Base-by-base conservation (phyloP, 1,284 basidiomycete species). In the Rhodotorula sp. region DNA sequence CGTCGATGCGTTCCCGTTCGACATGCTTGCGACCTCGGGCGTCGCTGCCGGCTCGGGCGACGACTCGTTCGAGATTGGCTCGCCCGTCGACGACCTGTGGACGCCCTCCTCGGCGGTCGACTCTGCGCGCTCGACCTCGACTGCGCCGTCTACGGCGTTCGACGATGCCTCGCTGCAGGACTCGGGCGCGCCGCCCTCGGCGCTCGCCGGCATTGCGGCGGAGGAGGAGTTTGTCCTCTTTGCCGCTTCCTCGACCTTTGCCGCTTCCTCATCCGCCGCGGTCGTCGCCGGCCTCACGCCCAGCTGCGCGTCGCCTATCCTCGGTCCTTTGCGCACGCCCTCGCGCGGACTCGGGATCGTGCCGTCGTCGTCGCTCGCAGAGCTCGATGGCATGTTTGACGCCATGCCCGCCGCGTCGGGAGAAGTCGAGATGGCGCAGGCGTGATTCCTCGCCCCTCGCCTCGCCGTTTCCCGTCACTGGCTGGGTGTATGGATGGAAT, bases 21-120 rank as follows among this genome's bases (percentile, higher is more conserved):
- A 56, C 34, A 19, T 41, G 14, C 46, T 10, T 23, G 23, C 23
- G 49, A 23, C 21, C 48, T 49, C 16, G 48, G 21, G 50, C 34
- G 64, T 23, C 21, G 57, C 50, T 17, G 25, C 8, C 55, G 46
- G 10, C 10, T 17, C 45, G 25, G 58, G 49, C 34, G 34, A 34
- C 34, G 34, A 34, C 34, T 34, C 34, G 4, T 44, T 62, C 16
- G 66, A 58, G 7, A 27, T n/a, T 14, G 60, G 49, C 16, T 50
- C 61, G 12, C 66, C 61, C 4, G 61, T 67, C 54, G 66, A 62
- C 25, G 66, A 67, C 16, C 55, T 67, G 19, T 67, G 66, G 66
- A 67, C 66, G 19, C 66, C 66, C 7, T 19, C 60, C 4, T 45
- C 41, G 2, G 66, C 25, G 12, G 66, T 61, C 12, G 66, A 67